Percentiles rank a stretch among this genome's conserved stretches.
These are phyloP conservation scores for Cryphonectria radicalis DNA, from an alignment of 2,329 filamentous ascomycete species.

Conservation along the genomic window DNA sequence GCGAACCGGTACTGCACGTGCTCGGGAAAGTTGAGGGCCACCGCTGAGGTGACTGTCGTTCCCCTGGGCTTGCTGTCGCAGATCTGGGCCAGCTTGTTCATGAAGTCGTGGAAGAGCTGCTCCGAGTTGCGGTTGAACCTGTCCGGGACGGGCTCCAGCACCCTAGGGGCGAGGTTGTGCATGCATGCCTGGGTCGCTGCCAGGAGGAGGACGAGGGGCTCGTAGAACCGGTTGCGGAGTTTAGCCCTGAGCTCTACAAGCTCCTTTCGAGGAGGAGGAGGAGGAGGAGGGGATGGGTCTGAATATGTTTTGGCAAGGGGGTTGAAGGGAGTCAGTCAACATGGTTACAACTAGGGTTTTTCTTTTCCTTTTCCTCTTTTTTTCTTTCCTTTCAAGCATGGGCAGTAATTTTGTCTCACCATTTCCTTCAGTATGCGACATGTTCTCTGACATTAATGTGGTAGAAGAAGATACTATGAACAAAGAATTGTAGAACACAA, in stretches of 20 bases:
- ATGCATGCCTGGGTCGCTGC: slow-evolving; percentile 17
- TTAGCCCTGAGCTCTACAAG: neutral
- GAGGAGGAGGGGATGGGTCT: neutral
- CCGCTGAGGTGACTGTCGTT: slow-evolving; percentile 35
- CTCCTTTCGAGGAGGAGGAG: too few relatives aligned
- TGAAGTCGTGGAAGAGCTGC: slow-evolving; percentile 33
- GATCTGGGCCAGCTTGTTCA: slow-evolving; percentile 38
- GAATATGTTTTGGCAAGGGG: slow-evolving; percentile 10
- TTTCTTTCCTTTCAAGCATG: neutral
- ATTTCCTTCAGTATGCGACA: neutral
- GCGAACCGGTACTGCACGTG: slow-evolving; percentile 36
- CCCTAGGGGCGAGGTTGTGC: slow-evolving; percentile 16
- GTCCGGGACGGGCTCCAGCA: slow-evolving; percentile 18
- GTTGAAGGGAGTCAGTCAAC: slow-evolving; percentile 13
- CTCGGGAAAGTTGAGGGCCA: slow-evolving; percentile 33
- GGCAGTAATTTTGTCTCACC: neutral
- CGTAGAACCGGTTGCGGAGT: slow-evolving; percentile 24
- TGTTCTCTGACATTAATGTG: neutral
- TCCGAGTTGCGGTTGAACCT: slow-evolving; percentile 12
- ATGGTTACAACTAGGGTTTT: neutral
- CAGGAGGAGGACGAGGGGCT: slow-evolving; percentile 23
- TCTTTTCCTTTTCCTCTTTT: neutral
- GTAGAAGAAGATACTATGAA: neutral
- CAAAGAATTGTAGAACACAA: neutral
- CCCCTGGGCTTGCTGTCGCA: slow-evolving; percentile 35